Base-by-base conservation (phyloP, 1,284 basidiomycete genomes). In the Exobasidium cylindrosporum region DNA sequence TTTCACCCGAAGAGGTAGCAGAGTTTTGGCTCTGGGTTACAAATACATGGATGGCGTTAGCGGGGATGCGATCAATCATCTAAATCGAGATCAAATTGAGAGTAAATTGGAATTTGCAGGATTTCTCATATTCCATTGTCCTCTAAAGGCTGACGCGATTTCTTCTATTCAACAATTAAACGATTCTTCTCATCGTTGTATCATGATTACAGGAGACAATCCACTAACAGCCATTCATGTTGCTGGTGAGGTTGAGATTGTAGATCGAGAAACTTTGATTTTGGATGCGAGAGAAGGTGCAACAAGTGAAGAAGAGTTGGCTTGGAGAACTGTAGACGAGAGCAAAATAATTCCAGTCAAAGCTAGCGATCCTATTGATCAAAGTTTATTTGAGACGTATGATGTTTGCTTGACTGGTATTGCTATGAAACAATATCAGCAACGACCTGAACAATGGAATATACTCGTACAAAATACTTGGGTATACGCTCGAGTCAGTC, bases 171-270 rank as follows among this genome's bases (percentile, higher is more conserved):
- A 72, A 58, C 69, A 75, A 65, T 66, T 79, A 55, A 73, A 73
- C 60, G 77, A 79, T 63, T 77, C 77, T 32, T 74, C 74, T 40
- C 77, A 79, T 66, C 71, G 77, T 31, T 74, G 77, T 57, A 75
- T 79, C 62, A 79, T 79, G 77, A 79, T 79, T 49, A 79, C 77
- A 4, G 77, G 77, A n/a, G 77, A 79, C 72, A 77, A 78, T 61
- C 76, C 77, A 30, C 57, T 79, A 31, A 79, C 77, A 24, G 77
- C 76, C 2, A 68, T 77, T 17, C 77, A 78, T 53, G 72, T 79
- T 4, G 77, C 77, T 6, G 66, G 62, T 24, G 73, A 79, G 60
- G 77, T 79, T 40, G 77, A 79, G 59, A 79, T 79, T 44, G 76
- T 79, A 3, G 69, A 74, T 57, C 70, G 77, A 13, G 72, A 76